phyloP scores from a whole-genome alignment of 192 early-diverging fungal species.

The Helicostylum pulchrum region DNA sequence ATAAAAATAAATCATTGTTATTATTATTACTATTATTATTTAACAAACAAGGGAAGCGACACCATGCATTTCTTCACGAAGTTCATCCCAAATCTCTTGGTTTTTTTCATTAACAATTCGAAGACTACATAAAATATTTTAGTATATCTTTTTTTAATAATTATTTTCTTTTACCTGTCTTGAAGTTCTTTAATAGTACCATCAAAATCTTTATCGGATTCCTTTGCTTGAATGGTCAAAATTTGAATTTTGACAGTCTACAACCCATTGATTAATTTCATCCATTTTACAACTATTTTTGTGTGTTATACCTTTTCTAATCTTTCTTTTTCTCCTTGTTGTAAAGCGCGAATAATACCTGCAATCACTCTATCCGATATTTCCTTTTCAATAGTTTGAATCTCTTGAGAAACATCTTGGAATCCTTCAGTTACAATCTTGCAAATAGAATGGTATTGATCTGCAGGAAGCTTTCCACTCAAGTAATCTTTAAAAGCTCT shows the following conservation, averaged over 20 bases:
- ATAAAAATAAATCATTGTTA: too few species aligned
- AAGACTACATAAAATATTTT: slow-evolving; percentile 12
- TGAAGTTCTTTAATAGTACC: slow-evolving; percentile 15
- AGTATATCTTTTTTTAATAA: not conserved
- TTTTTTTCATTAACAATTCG: not conserved
- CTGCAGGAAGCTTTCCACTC: slow-evolving; percentile 21
- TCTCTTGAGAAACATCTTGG: slow-evolving; percentile 35
- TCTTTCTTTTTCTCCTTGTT: slow-evolving; percentile 34
- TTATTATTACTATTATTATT: not conserved
- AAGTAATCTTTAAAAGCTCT: slow-evolving; percentile 39
- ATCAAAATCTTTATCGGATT: slow-evolving; percentile 30
- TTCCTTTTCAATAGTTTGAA: slow-evolving; percentile 28
- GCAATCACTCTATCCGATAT: slow-evolving; percentile 21
- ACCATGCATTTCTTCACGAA: slow-evolving; percentile 21
- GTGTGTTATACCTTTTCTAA: slow-evolving; percentile 18
- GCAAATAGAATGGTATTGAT: slow-evolving; percentile 40
- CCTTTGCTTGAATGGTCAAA: slow-evolving; percentile 23
- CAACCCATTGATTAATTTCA: too few species aligned
- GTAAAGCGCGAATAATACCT: slow-evolving; percentile 23
- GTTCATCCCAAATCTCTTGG: slow-evolving; percentile 30
- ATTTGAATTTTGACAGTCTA: slow-evolving; percentile 29
- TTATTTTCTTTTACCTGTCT: slow-evolving; percentile 8
- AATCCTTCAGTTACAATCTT: slow-evolving; percentile 41
- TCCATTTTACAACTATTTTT: not conserved
- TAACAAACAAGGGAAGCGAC: slow-evolving; percentile 1